These are phyloP conservation scores for Kandelia obovata DNA, from an alignment of 345 rosid genomes.

Conservation along the genomic window DNA sequence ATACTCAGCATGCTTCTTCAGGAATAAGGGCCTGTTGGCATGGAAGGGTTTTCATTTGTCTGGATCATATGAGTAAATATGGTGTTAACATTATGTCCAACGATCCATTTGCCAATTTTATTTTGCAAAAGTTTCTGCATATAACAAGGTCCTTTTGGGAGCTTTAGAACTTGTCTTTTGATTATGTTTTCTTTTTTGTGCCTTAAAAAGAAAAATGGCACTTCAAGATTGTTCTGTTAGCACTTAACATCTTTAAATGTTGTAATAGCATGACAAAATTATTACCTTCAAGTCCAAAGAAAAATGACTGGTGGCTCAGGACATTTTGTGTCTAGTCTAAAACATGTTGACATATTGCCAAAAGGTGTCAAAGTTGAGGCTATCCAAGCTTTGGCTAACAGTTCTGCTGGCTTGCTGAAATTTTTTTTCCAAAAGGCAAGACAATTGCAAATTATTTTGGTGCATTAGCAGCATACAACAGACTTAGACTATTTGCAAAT, in stretches of 20 bases:
- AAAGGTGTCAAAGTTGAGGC: conserved; percentile 1
- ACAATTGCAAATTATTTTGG: neutral
- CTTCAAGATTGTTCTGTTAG: neutral
- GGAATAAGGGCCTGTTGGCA: neutral
- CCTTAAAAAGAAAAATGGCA: neutral
- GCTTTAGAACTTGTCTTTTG: neutral
- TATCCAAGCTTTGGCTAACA: neutral
- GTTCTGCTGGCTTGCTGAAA: neutral
- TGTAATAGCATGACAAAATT: neutral
- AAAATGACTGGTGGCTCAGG: neutral
- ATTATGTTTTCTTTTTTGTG: conserved; percentile 1
- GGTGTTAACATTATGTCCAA: neutral
- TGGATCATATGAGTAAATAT: neutral
- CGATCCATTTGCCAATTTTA: neutral
- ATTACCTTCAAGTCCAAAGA: neutral
- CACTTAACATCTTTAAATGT: neutral
- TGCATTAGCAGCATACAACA: too few relatives aligned
- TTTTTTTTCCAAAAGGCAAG: neutral
- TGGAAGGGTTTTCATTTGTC: too few relatives aligned
- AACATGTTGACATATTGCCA: neutral
- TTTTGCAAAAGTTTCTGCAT: neutral
- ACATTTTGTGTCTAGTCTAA: neutral
- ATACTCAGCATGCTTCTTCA: neutral
- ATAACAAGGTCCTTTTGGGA: too few relatives aligned
- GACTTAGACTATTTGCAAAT: too few relatives aligned